A percentile compares a stretch with the other conserved stretches of the same genome.
Evolutionary conservation across 1,284 basidiomycete species (phyloP).

Genomic region (Cryptococcus sp.): DNA sequence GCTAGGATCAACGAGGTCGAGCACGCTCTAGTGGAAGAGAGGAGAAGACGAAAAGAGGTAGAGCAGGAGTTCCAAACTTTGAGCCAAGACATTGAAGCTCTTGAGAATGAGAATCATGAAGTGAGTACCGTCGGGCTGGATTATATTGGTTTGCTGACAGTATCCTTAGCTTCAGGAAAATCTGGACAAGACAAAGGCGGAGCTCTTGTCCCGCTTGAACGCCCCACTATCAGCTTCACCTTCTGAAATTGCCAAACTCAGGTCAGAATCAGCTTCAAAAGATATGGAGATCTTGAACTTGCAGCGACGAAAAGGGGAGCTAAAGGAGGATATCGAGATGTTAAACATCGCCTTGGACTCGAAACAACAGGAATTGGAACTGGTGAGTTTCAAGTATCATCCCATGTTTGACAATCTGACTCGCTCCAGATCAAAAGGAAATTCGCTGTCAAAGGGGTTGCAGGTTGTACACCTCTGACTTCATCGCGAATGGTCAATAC

Average conservation of each 20-base stretch:
- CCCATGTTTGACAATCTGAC: constrained; percentile 2
- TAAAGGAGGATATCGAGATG: constrained; percentile 70
- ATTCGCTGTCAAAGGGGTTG: constrained; percentile 59
- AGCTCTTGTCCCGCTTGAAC: background rate
- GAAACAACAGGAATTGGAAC: constrained; percentile 82
- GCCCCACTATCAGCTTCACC: constrained; percentile 47
- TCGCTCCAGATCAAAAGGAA: constrained; percentile 63
- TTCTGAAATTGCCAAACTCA: constrained; percentile 61
- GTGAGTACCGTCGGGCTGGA: constrained; percentile 28
- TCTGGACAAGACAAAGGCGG: constrained; percentile 4
- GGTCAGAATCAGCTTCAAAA: constrained; percentile 71
- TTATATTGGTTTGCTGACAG: background rate
- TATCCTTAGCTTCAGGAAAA: background rate
- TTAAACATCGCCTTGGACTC: constrained; percentile 80
- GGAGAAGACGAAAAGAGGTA: constrained; percentile 44
- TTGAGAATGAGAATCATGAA: constrained; percentile 52
- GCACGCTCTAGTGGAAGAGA: constrained; percentile 9
- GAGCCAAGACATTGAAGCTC: constrained; percentile 56
- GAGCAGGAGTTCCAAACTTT: constrained; percentile 22
- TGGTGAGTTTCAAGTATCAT: constrained; percentile 54
- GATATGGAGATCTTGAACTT: constrained; percentile 74
- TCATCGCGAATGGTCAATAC: constrained; percentile 10
- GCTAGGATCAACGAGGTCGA: constrained; percentile 10
- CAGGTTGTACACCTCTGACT: constrained; percentile 55
- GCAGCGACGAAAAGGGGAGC: constrained; percentile 60